These are phyloP conservation scores for Capronia coronata DNA, from an alignment of 2,329 filamentous ascomycete species.

Conservation along the genomic window DNA sequence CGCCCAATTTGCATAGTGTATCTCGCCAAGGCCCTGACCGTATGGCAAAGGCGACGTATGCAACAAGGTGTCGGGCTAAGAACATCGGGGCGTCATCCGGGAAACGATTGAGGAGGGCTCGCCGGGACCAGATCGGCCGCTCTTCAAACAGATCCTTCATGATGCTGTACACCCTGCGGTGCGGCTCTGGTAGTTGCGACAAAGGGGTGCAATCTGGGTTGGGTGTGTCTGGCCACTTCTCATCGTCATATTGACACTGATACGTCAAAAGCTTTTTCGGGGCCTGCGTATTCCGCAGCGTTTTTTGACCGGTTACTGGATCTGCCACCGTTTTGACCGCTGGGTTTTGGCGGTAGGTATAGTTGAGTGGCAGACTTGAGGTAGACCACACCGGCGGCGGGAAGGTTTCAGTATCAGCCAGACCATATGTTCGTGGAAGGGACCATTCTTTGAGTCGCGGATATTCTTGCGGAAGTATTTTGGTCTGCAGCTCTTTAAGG, in stretches of 20 bases:
- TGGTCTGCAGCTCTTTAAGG: slow-evolving; percentile 62
- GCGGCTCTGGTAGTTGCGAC: slow-evolving; percentile 3
- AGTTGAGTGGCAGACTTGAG: slow-evolving; percentile 29
- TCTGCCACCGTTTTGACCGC: slow-evolving; percentile 60
- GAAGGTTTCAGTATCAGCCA: slow-evolving; percentile 61
- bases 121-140: slow-evolving; percentile 79
- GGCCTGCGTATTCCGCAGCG: slow-evolving; percentile 52
- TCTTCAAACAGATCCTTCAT: slow-evolving; percentile 62
- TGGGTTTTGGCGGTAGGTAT: slow-evolving; percentile 74
- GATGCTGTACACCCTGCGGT: slow-evolving; percentile 34
- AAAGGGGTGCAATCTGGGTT: slow-evolving; percentile 14
- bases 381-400: slow-evolving; percentile 48
- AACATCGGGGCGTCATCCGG: slow-evolving; percentile 45
- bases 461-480: slow-evolving; percentile 67
- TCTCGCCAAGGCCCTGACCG: slow-evolving; percentile 88
- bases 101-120: slow-evolving; percentile 70
- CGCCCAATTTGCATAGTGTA: slow-evolving; percentile 73
- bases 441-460: slow-evolving; percentile 57
- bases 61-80: slow-evolving; percentile 65
- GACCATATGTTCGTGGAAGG: slow-evolving; percentile 57
- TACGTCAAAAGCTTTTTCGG: slow-evolving; percentile 54
- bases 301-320: slow-evolving; percentile 51
- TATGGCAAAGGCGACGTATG: slow-evolving; percentile 87
- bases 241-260: slow-evolving; percentile 56
- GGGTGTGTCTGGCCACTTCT: slow-evolving; percentile 51